Evolutionary conservation across 495 filamentous ascomycete species (phyloP), one percentile per base, ranked within the genome.

Genomic region (Immersiella caudata): DNA sequence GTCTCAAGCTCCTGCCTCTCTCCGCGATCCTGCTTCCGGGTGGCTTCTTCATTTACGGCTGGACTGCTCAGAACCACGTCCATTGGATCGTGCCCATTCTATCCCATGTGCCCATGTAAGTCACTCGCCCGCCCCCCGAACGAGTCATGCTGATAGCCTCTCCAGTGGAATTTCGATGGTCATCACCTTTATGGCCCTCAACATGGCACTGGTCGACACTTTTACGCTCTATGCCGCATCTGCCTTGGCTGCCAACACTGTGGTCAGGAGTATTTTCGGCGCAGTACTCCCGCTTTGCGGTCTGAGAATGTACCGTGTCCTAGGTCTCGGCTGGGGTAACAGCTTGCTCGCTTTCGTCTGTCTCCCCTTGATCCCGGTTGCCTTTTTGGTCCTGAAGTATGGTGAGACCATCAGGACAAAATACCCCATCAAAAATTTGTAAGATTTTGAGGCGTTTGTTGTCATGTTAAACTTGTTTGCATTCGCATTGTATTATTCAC

Each of bases 301-400:
- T 7, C 70, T 82, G 33, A 63, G 46, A 0, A 84, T 90, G 82
- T 90, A 87, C 63, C 62, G 71, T 0, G 68, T 68, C 0, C 75
- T 90, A 0, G 87, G 87, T 0, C 74, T 85, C n/a, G 88, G 88
- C 5, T 89, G 87, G 86, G 87, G 87, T 0, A 89, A 89, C 68
- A 84, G 79, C 18, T 63, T 87, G 33, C 73, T 90, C 27, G 87
- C 75, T 0, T 88, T 88, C 52, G 74, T 88, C 55, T 81, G 81
- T 16, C 57, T 89, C 18, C 75, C 75, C 16, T 60, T 87, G 65
- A 75, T 84, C 26, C 86, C 86, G 11, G 79, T 82, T 3, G 78
- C 88, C 0, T 68, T 85, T 50, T 55, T 83, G 14, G 80, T 89
- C 21, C 83, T 83, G 33, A 76, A 76, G 55, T 88, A 83, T 64